phyloP scores from a whole-genome alignment of 2,329 filamentous ascomycete species.

The Botryosphaeria dothidea region DNA sequence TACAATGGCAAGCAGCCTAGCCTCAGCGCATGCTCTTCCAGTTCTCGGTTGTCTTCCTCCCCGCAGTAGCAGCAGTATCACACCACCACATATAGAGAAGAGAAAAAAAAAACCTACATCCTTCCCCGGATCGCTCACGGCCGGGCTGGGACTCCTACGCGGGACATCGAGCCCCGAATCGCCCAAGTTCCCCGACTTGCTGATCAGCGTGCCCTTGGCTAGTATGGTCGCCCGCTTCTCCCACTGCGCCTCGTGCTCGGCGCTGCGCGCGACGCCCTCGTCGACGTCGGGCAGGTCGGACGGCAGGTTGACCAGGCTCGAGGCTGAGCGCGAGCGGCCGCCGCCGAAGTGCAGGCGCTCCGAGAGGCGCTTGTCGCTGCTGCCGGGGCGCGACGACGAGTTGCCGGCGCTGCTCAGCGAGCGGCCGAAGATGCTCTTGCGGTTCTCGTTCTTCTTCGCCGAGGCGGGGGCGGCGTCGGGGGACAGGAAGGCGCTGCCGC shows the following conservation, averaged over 20 bases:
- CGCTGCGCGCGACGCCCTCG: slow-evolving; percentile 40
- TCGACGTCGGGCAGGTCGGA: slow-evolving; percentile 75
- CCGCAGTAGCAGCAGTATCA: neutral
- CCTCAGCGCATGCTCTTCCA: slow-evolving; percentile 9
- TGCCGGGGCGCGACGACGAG: slow-evolving; percentile 18
- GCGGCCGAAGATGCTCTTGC: slow-evolving; percentile 27
- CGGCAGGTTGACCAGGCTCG: slow-evolving; percentile 74
- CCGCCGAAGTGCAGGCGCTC: slow-evolving; percentile 66
- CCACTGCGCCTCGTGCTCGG: slow-evolving; percentile 67
- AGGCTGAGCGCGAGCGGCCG: slow-evolving; percentile 50
- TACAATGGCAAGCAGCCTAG: slow-evolving; percentile 24
- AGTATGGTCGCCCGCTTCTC: slow-evolving; percentile 91
- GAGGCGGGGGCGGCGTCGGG: slow-evolving; percentile 24
- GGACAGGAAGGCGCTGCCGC: neutral
- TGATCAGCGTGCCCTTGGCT: slow-evolving; percentile 59
- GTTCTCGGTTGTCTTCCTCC: neutral
- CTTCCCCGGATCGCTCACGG: slow-evolving; percentile 38
- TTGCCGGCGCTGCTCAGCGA: slow-evolving; percentile 28
- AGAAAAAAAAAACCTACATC: slow-evolving; percentile 34
- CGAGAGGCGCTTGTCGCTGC: slow-evolving; percentile 56
- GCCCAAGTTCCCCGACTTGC: slow-evolving; percentile 18
- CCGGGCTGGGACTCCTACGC: slow-evolving; percentile 33
- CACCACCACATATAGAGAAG: neutral
- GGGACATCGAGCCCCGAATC: neutral
- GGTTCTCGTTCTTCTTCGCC: slow-evolving; percentile 25